Base-by-base conservation (phyloP, 176 grass and related monocot genomes). In the Oryza rufipogon region DNA sequence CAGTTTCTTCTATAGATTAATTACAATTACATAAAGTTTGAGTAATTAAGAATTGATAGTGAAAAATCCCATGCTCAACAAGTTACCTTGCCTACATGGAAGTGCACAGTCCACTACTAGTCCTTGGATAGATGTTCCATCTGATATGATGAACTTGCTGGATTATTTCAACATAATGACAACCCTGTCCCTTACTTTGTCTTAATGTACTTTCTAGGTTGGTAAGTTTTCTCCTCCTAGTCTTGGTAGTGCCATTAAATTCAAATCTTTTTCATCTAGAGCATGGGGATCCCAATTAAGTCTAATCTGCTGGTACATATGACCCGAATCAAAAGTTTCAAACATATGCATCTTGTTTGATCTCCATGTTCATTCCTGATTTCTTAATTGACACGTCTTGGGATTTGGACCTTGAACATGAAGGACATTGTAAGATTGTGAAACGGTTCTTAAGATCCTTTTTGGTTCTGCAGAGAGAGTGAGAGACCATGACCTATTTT, bases 61-160 rank as follows among this genome's bases (percentile, higher is more conserved):
- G 51, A 76, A 77, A 71, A 77, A 56, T 33, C 52, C 12, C 66
- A 19, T 22, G 52, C 8, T 71, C 58, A 58, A 20, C 13, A 45
- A 77, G 71, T 81, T 64, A 89, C 87, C 77, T 89, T 13, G 32
- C 72, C 77, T 80, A 11, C 20, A 75, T 79, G 86, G 75, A 83
- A 84, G 9, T 5, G 64, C 76, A 84, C 19, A 46, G 7, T 26
- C 56, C 68, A 20, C 26, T n/a, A 10, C 20, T n/a, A 10, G 70
- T 76, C 66, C 58, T 25, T 66, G 61, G 58, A 26, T 26, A 26
- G 26, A 61, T 74, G 75, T 3, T 41, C 67, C 68, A 79, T 82
- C 58, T 48, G 83, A 79, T 72, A 28, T 79, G 68, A 63, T 63
- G n/a, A 63, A 22, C 88, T 30, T 10, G 25, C n/a, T 8, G 6